These are phyloP conservation scores for Agaricus blazei DNA, from an alignment of 768 basidiomycete species.

Conservation along the genomic window DNA sequence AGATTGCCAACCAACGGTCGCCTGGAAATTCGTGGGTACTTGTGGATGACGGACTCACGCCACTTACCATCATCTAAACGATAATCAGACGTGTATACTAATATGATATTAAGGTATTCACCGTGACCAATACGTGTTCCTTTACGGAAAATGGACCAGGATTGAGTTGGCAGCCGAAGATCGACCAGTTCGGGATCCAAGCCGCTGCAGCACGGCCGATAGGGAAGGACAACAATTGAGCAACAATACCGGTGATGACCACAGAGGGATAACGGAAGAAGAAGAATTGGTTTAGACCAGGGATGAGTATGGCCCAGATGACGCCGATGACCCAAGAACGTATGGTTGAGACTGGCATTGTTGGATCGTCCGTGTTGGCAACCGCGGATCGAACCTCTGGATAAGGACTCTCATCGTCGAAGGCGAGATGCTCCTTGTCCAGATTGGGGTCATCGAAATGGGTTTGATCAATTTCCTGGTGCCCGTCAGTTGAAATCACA, in stretches of 20 bases:
- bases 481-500: not conserved
- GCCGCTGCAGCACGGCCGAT: conserved; percentile 55
- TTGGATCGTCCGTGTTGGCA: conserved; percentile 60
- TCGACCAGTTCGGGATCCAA: conserved; percentile 45
- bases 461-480: conserved; percentile 28
- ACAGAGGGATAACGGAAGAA: conserved; percentile 48
- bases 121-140: conserved; percentile 62
- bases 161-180: conserved; percentile 61
- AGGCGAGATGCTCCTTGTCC: conserved; percentile 32
- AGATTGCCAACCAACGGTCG: conserved; percentile 50
- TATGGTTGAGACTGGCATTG: conserved; percentile 49
- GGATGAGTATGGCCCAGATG: conserved; percentile 49
- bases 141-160: conserved; percentile 77
- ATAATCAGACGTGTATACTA: not conserved
- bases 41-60: conserved; percentile 12
- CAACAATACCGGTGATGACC: conserved; percentile 44
- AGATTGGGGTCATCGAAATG: conserved; percentile 42
- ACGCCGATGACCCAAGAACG: conserved; percentile 50
- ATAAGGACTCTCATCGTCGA: conserved; percentile 71
- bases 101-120: conserved; percentile 19
- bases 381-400: conserved; percentile 70
- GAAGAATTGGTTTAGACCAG: conserved; percentile 50
- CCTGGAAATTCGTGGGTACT: conserved; percentile 21
- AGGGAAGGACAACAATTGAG: conserved; percentile 68
- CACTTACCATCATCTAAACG: conserved; percentile 31